Percentiles rank a stretch among this genome's conserved stretches.
These are phyloP conservation scores for Colletotrichum cereale DNA, from an alignment of 2,329 filamentous ascomycete genomes.

Conservation along the genomic window DNA sequence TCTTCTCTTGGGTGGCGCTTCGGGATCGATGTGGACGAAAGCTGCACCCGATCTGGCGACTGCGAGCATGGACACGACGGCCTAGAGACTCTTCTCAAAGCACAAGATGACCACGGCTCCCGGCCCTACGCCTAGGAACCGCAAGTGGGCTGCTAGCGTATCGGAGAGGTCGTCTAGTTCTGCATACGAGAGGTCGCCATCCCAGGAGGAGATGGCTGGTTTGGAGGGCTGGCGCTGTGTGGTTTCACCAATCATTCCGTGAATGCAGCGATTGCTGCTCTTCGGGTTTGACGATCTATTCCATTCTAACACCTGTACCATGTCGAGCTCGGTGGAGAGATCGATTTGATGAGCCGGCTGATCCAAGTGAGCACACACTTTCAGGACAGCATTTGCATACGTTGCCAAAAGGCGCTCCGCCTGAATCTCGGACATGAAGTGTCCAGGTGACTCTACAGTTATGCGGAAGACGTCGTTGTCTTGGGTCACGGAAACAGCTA, in stretches of 20 bases:
- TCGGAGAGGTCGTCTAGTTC: slow-evolving; percentile 41
- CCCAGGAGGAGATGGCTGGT: slow-evolving; percentile 42
- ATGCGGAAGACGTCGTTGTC: background rate
- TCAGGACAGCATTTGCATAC: background rate
- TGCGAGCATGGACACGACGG: slow-evolving; percentile 47
- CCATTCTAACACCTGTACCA: slow-evolving; percentile 12
- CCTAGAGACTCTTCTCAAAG: slow-evolving; percentile 47
- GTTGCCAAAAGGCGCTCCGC: background rate
- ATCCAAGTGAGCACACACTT: background rate
- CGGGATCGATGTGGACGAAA: slow-evolving; percentile 48
- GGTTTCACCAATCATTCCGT: slow-evolving; percentile 22
- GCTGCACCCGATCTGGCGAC: slow-evolving; percentile 50
- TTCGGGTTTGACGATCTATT: background rate
- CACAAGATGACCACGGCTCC: slow-evolving; percentile 44
- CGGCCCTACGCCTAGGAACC: slow-evolving; percentile 38
- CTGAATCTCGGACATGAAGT: slow-evolving; percentile 26
- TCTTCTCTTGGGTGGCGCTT: slow-evolving; percentile 5
- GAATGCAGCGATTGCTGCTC: slow-evolving; percentile 34
- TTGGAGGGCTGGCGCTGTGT: background rate
- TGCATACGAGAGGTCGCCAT: slow-evolving; percentile 42
- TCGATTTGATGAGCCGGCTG: background rate
- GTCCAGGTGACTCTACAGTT: slow-evolving; percentile 11
- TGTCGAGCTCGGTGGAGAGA: slow-evolving; percentile 20
- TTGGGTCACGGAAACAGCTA: slow-evolving; percentile 22
- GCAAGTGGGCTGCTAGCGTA: slow-evolving; percentile 38